Evolutionary conservation across 179 eudicot species (phyloP).

Genomic region (Silene vulgaris): DNA sequence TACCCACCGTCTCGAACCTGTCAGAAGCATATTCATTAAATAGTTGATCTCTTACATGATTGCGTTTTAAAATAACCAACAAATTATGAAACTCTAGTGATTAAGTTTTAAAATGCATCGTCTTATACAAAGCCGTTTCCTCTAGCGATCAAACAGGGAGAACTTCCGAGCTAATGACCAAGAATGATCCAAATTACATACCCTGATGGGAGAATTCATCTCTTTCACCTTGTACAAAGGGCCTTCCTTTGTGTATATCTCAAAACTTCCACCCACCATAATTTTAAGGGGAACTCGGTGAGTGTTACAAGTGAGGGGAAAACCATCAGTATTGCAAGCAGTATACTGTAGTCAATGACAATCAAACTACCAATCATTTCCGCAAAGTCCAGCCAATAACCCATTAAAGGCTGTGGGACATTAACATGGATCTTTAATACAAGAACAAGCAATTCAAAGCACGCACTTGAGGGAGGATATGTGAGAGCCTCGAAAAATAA

Average conservation of each 20-base stretch:
- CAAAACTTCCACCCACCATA: neutral
- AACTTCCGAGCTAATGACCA: neutral
- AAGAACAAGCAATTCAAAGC: too few relatives aligned
- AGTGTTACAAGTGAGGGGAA: neutral
- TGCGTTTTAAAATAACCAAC: neutral
- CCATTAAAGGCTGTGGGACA: neutral
- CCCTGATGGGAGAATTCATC: neutral
- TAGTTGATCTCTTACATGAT: neutral
- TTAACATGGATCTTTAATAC: too few relatives aligned
- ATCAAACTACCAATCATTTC: neutral
- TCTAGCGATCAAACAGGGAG: neutral
- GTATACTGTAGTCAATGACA: neutral
- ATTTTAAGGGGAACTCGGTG: neutral
- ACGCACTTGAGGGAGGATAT: too few relatives aligned
- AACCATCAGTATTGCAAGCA: neutral
- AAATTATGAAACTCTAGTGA: neutral
- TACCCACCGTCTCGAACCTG: conserved; percentile 90
- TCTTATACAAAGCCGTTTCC: neutral
- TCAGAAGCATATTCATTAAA: neutral
- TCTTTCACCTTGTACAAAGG: neutral
- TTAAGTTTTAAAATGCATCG: neutral
- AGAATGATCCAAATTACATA: too few relatives aligned
- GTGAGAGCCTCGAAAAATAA: too few relatives aligned
- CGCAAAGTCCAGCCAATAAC: neutral
- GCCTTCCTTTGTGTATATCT: neutral